phyloP scores from a whole-genome alignment of 441 rosid species.

The Euphorbia schlechtendalii region DNA sequence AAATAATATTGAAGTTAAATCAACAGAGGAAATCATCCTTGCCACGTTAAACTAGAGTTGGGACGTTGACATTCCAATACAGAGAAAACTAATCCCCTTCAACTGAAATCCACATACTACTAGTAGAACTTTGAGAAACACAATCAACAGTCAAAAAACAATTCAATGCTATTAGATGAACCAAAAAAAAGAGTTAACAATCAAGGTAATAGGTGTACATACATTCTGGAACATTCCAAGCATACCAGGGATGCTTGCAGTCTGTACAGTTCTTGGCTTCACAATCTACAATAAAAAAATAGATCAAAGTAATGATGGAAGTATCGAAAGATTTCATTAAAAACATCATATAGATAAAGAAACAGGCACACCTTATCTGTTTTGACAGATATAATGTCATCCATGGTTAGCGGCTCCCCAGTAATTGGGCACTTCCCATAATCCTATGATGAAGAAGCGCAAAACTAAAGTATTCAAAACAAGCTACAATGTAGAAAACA shows the following conservation, averaged over 20 bases:
- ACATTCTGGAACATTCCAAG: conserved; percentile 93
- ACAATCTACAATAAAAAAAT: conserved; percentile 44
- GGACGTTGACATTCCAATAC: not conserved
- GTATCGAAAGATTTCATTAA: not conserved
- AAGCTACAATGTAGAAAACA: not conserved
- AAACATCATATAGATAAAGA: conserved; percentile 5
- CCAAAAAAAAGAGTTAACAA: no score
- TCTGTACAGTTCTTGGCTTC: conserved; percentile 81
- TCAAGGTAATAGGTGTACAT: conserved; percentile 27
- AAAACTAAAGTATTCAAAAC: not conserved
- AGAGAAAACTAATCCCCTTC: not conserved
- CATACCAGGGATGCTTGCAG: conserved; percentile 97
- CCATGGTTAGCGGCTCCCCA: conserved; percentile 66
- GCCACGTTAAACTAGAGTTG: not conserved
- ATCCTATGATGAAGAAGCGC: no score
- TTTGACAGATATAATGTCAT: conserved; percentile 71
- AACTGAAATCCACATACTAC: no score
- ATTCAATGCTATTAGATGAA: not conserved
- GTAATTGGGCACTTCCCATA: conserved; percentile 93
- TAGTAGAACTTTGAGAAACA: not conserved
- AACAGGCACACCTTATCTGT: conserved; percentile 57
- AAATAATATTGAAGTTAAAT: not conserved
- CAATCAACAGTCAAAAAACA: not conserved
- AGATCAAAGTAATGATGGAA: no score
- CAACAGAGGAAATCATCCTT: not conserved